Base-by-base conservation (phyloP, 2,329 filamentous ascomycete genomes). In the Exophiala oligosperma region DNA sequence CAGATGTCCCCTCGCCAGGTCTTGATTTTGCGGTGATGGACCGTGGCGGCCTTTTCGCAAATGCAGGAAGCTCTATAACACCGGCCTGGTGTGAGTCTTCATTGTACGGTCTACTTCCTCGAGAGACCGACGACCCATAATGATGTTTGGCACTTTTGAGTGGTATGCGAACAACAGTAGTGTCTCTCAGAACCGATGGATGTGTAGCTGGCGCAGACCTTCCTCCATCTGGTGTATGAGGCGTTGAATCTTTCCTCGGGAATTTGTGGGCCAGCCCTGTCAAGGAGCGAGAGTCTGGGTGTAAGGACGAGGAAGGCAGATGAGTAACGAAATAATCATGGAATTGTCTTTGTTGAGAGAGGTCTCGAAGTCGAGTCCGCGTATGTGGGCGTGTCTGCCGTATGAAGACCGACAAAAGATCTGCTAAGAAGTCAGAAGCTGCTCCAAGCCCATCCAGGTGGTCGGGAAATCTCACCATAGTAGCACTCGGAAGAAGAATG, bases 311-410 rank as follows among this genome's bases (percentile, higher is more conserved):
- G 17, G 92, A 96, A 3, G 94, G 93, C 1, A 99, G 83, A 73
- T 97, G 91, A 7, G 94, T 96, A 59, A 97, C 91, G 74, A 99
- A 99, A 79, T 99, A 97, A 68, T 95, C 92, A 77, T 97, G 92
- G 74, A 97, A 97, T 62, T 75, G 73, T 49, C 84, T 82, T 52
- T 75, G 77, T 56, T 67, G 69, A 23, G 48, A 35, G 32, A 55
- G 26, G 60, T 62, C 14, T 7, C 37, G 46, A 7, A 63, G 28
- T 29, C 57, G 51, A 3, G 56, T 57, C 48, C 52, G 56, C 26
- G 41, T 60, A 21, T 54, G 55, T 3, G 62, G 52, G 4, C 61
- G 59, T 28, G 54, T 61, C 32, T 65, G 66, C 37, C 68, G 68
- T 29, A 70, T 66, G 54, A 71, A 73, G 53, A 66, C 62, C n/a